Base-by-base conservation (phyloP, 805 yeast species). In the Kregervanrija pseudodelftensis region DNA sequence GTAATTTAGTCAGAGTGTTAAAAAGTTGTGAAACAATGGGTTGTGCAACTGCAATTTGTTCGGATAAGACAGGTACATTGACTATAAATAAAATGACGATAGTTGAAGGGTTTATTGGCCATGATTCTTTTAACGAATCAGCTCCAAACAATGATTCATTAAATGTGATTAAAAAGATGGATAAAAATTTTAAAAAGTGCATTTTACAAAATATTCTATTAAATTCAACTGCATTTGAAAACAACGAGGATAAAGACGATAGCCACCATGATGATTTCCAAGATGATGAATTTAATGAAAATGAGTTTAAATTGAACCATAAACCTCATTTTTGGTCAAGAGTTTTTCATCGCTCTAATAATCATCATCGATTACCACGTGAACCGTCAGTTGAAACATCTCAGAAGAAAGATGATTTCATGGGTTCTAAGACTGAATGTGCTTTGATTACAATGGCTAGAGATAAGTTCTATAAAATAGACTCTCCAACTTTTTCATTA, bases 1-100 rank as follows among this genome's bases (percentile, higher is more conserved):
- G 95, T 51, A 91, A 91, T 61, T 71, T 93, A 57, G 99, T 93
- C n/a, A 80, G 99, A 56, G 95, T 88, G 9, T 71, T 93, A 53
- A 82, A 82, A 58, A 82, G 95, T 39, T 93, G 99, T 74, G 99
- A 93, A 66, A 93, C 96, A 13, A 91, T 93, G 98, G 99, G 99
- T 37, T 88, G 95, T 39, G 99, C 97, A 2, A 93, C 98, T 11
- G 93, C 96, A 4, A 74, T 93, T 42, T 93, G 99, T 65, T 89
- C 97, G 0, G 99, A 93, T 68, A 91, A 93, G 64, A 93, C 99
- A 1, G 99, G 99, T 48, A 93, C 99, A 11, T 73, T 93, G 46
- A 93, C 99, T 1, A 95, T 89, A 62, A 93, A 93, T 63, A 74
- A 73, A 57, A 93, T 93, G 99, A 77, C 88, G 34, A 89, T 93